Evolutionary conservation across 225 moss, liverwort and hornwort genomes (phyloP), one percentile per base, ranked within the genome.

Genomic region (Antitrichia curtipendula): DNA sequence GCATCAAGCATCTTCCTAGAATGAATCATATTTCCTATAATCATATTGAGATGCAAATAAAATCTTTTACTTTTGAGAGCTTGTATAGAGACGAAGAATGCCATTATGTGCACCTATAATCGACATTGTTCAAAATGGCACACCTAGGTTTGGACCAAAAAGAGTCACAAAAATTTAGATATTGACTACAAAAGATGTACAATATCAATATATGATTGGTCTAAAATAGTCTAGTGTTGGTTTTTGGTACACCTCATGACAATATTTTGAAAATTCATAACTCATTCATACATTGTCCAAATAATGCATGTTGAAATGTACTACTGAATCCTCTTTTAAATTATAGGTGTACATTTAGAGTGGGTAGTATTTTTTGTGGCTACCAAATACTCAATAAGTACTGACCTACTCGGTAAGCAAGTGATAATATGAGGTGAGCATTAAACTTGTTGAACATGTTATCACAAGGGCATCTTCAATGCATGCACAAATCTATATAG

Each of bases 1-100:
- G 36, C 16, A 77, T 0, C 0, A 4, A 4, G 15, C 23, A 19
- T 75, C 25, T 77, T 2, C 0, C 0, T 10, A n/a, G 23, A 56
- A n/a, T n/a, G n/a, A n/a, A n/a, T n/a, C n/a, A n/a, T n/a, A n/a
- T n/a, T n/a, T n/a, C n/a, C n/a, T n/a, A n/a, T n/a, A n/a, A 56
- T 56, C 56, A 38, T 17, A 2, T 5, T 38, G 16, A 50, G 3
- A 71, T 43, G 27, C 2, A 70, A 2, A 29, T 28, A 17, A 63
- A 32, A 32, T 5, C 10, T 28, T 28, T 14, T 69, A 72, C 1
- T 6, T 71, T 72, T 25, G 14, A 40, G 2, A 69, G 24, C 8
- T 16, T 43, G 6, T 2, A 38, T 22, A 69, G 24, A 69, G 1
- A 28, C 15, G 43, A 25, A 27, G 27, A 71, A 9, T 27, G 8